Conservation (phyloP, 306 rosid species). For the Medicago truncatula region MtrunA17r5.0-ANR NC_053043.1:21895501-21896000, state of each 20-base stretch:
- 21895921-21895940: background rate
- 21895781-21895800: conserved; percentile 1
- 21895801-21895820: conserved; percentile 9
- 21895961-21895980: conserved; percentile 23
- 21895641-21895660: conserved; percentile 14
- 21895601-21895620: background rate
- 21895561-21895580: conserved; percentile 5
- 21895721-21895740: background rate
- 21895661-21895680: conserved; percentile 35
- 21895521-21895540: conserved; percentile 18
- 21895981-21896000: conserved; percentile 1
- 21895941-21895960: background rate
- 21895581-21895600: conserved; percentile 14
- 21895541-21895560: conserved; percentile 23
- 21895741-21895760: background rate
- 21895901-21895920: background rate
- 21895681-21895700: conserved; percentile 18
- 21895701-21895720: conserved; percentile 16
- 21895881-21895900: conserved; percentile 13
- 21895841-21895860: conserved; percentile 33
- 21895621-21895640: conserved; percentile 5
- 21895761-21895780: conserved; percentile 23
- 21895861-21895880: conserved; percentile 3
- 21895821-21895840: conserved; percentile 11
- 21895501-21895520: conserved; percentile 27